Conservation (phyloP, 2,329 filamentous ascomycete species). For the Ophiostoma sp. region DNA sequence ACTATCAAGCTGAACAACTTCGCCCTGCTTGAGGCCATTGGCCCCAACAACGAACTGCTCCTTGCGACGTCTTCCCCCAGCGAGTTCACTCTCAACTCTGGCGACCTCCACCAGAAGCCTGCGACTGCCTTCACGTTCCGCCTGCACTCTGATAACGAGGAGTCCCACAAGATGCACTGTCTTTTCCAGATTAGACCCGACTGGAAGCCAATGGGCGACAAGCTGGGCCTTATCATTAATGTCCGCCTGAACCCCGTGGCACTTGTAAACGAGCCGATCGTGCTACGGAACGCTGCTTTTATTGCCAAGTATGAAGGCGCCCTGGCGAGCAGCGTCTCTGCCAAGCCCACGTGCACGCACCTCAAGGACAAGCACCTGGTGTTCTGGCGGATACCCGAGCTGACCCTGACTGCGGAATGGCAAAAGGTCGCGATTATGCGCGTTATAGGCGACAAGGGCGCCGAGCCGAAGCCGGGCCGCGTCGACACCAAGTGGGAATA, state of each 20-base stretch:
- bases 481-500: slow-evolving; percentile 59
- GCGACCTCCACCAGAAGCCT: slow-evolving; percentile 63
- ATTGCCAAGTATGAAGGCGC: slow-evolving; percentile 65
- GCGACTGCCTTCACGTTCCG: slow-evolving; percentile 90
- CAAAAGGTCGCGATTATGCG: slow-evolving; percentile 73
- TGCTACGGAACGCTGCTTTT: slow-evolving; percentile 66
- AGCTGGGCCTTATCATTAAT: slow-evolving; percentile 78
- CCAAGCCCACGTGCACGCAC: slow-evolving; percentile 74
- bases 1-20: slow-evolving; percentile 85
- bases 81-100: slow-evolving; percentile 71
- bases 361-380: slow-evolving; percentile 69
- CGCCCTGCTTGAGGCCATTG: slow-evolving; percentile 79
- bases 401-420: slow-evolving; percentile 48
- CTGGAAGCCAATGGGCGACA: slow-evolving; percentile 80
- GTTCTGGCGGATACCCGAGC: slow-evolving; percentile 73
- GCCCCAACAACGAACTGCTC: slow-evolving; percentile 88
- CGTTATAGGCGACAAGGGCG: slow-evolving; percentile 44
- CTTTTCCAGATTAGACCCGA: slow-evolving; percentile 67
- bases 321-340: slow-evolving; percentile 62
- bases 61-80: slow-evolving; percentile 62
- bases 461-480: slow-evolving; percentile 53
- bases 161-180: slow-evolving; percentile 50
- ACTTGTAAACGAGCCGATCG: slow-evolving; percentile 33
- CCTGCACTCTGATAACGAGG: slow-evolving; percentile 61
- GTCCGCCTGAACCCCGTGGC: slow-evolving; percentile 71